These are phyloP conservation scores for Brasenia schreberi DNA, from an alignment of 164 flowering plant genomes.

Conservation along the genomic window DNA sequence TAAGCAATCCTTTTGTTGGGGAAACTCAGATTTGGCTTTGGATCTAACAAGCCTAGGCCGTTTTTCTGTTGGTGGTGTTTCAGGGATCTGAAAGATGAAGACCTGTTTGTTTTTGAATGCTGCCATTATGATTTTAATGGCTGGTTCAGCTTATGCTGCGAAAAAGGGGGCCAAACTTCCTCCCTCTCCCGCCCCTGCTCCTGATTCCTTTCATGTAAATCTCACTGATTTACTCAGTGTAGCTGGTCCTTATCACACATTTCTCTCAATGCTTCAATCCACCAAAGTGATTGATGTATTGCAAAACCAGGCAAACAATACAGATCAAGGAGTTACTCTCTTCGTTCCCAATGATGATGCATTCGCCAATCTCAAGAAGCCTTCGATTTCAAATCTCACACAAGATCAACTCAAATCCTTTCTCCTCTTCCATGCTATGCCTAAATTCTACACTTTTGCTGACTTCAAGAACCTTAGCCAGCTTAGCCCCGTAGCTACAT, in stretches of 20 bases:
- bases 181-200: constrained; percentile 69
- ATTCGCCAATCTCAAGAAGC: constrained; percentile 50
- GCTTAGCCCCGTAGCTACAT: constrained; percentile 36
- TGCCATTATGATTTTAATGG: not conserved
- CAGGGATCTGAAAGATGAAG: not conserved
- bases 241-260: constrained; percentile 76
- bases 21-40: no score
- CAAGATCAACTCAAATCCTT: constrained; percentile 54
- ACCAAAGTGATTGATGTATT: constrained; percentile 72
- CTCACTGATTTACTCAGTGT: constrained; percentile 58
- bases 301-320: constrained; percentile 82
- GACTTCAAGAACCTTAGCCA: constrained; percentile 70
- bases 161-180: not conserved
- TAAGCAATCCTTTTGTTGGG: no score
- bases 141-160: not conserved
- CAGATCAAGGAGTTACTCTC: constrained; percentile 68
- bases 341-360: constrained; percentile 73
- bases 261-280: constrained; percentile 41
- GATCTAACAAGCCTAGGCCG: no score
- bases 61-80: no score
- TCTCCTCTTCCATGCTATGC: constrained; percentile 60
- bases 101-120: not conserved
- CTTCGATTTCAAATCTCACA: constrained; percentile 61
- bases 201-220: constrained; percentile 54
- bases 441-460: constrained; percentile 54